These are phyloP conservation scores for Pestalotiopsis sp. DNA, from an alignment of 2,329 filamentous ascomycete genomes.

Conservation along the genomic window DNA sequence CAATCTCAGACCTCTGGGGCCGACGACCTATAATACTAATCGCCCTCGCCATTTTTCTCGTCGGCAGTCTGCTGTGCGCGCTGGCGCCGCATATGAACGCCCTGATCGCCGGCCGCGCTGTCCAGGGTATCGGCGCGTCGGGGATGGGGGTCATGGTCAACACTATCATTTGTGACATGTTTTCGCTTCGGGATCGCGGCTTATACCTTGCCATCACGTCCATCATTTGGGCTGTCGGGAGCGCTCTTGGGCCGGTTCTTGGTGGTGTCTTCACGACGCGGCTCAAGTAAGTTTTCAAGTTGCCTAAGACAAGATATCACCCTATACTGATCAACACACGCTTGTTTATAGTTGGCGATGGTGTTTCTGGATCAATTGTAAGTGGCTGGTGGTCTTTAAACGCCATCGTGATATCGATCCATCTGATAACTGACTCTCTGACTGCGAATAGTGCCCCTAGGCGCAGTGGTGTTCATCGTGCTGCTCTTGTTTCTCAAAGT, in stretches of 20 bases:
- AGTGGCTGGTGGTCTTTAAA: conserved; percentile 17
- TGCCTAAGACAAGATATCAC: neutral
- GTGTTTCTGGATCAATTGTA: conserved; percentile 57
- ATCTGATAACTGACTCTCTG: no score
- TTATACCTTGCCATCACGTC: conserved; percentile 66
- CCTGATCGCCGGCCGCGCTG: conserved; percentile 48
- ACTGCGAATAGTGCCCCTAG: conserved; percentile 41
- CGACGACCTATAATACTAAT: conserved; percentile 54
- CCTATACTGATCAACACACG: conserved; percentile 40
- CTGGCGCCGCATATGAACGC: conserved; percentile 45
- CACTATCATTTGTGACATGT: conserved; percentile 56
- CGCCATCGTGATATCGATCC: neutral
- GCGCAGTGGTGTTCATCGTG: conserved; percentile 58
- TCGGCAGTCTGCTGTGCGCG: conserved; percentile 52
- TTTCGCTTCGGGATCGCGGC: conserved; percentile 48
- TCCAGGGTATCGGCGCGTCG: conserved; percentile 56
- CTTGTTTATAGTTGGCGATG: conserved; percentile 63
- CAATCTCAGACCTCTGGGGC: conserved; percentile 60
- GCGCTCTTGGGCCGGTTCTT: conserved; percentile 65
- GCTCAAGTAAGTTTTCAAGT: conserved; percentile 12
- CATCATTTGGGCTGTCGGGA: conserved; percentile 68
- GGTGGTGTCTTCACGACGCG: conserved; percentile 64
- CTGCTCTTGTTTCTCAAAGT: conserved; percentile 66
- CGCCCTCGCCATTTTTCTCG: conserved; percentile 52
- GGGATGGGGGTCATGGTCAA: conserved; percentile 56